Percentiles rank a stretch among this genome's conserved stretches.
Evolutionary conservation across 1,284 basidiomycete genomes (phyloP).

Genomic region (Caloboletus inedulis): DNA sequence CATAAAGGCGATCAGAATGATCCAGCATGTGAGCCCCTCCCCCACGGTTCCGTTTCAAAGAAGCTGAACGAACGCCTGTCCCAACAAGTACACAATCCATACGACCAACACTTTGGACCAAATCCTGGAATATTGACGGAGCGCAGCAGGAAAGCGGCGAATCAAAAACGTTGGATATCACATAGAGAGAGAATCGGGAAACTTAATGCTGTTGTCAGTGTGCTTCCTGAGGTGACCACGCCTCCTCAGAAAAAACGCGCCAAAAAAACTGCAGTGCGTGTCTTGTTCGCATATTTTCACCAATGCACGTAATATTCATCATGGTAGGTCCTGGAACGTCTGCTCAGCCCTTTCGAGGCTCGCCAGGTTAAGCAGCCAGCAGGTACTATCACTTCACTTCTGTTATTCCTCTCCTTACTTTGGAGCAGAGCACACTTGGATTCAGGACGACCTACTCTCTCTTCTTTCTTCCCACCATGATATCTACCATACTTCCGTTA

Average conservation of each 20-base stretch:
- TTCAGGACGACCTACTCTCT: constrained; percentile 66
- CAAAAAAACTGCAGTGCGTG: constrained; percentile 32
- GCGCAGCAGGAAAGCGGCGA: constrained; percentile 44
- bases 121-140: constrained; percentile 48
- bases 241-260: constrained; percentile 20
- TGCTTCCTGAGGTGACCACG: constrained; percentile 43
- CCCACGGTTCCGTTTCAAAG: neutral
- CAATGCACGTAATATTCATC: neutral
- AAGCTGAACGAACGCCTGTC: neutral
- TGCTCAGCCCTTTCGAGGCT: constrained; percentile 53
- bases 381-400: constrained; percentile 39
- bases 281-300: neutral
- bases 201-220: constrained; percentile 55
- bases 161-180: constrained; percentile 50
- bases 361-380: constrained; percentile 51
- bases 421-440: constrained; percentile 46
- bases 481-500: constrained; percentile 64
- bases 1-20: constrained; percentile 13
- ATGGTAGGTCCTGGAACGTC: constrained; percentile 56
- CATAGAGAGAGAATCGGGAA: constrained; percentile 41
- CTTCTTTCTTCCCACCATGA: constrained; percentile 69
- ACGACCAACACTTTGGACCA: constrained; percentile 67
- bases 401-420: constrained; percentile 11
- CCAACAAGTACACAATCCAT: constrained; percentile 39
- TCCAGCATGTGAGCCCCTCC: constrained; percentile 28